These are phyloP conservation scores for Zelonia costaricensis DNA, from an alignment of 208 protist species.

Conservation along the genomic window DNA sequence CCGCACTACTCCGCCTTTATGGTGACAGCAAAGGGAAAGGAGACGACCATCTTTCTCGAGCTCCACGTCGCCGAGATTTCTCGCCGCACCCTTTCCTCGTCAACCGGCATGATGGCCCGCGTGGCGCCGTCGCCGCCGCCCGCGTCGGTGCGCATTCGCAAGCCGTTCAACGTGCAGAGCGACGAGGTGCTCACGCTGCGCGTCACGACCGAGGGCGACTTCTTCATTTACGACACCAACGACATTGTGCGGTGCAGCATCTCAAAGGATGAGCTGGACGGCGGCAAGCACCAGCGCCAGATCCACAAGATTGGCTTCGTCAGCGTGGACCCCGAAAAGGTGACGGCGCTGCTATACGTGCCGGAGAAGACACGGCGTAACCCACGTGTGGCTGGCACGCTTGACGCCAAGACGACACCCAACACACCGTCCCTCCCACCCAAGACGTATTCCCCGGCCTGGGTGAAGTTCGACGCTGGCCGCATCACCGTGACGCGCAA, in stretches of 20 bases:
- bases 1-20: constrained; percentile 67
- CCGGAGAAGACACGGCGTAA: constrained; percentile 34
- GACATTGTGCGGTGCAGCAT: constrained; percentile 78
- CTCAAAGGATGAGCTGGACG: constrained; percentile 41
- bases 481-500: constrained; percentile 65
- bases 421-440: constrained; percentile 4
- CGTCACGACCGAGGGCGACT: constrained; percentile 78
- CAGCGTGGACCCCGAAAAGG: constrained; percentile 51
- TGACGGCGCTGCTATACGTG: constrained; percentile 47
- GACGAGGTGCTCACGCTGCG: constrained; percentile 73
- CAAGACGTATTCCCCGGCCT: constrained; percentile 57
- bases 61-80: constrained; percentile 49
- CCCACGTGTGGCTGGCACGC: constrained; percentile 19
- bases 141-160: constrained; percentile 46
- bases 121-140: constrained; percentile 1
- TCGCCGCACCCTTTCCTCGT: constrained; percentile 22
- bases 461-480: constrained; percentile 51
- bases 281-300: constrained; percentile 16
- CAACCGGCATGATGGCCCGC: constrained; percentile 17
- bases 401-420: constrained; percentile 15
- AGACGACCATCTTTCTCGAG: constrained; percentile 79
- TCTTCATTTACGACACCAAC: constrained; percentile 79
- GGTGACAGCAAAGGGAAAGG: constrained; percentile 54
- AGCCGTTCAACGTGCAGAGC: constrained; percentile 61
- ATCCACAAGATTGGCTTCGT: constrained; percentile 50